Base-by-base conservation (phyloP, 805 yeast genomes). In the Candida corydali region DNA sequence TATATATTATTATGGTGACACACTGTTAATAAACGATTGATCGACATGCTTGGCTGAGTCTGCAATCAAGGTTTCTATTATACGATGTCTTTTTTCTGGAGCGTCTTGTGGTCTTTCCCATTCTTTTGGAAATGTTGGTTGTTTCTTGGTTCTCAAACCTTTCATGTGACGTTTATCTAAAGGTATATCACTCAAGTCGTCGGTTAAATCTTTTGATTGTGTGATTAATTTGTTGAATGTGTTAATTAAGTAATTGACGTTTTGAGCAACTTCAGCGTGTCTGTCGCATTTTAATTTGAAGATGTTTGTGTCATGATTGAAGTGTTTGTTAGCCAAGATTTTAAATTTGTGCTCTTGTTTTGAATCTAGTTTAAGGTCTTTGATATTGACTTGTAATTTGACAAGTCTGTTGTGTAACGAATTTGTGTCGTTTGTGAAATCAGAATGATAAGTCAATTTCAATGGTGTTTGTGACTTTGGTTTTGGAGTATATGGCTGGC, bases 181-280 rank as follows among this genome's bases (percentile, higher is more conserved):
- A 22, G 97, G 96, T 22, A 91, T 65, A 51, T 86, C 95, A 29
- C 71, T 69, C 48, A 86, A 85, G 41, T 74, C 74, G 38, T 82
- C 84, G n/a, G 61, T 50, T 30, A 72, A 53, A 35, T 77, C 82
- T 51, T 78, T 83, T 6, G 95, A 67, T 49, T 80, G 89, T 17
- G 56, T 55, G 19, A 89, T 51, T 34, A 93, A 65, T 38, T 70
- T 70, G 46, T 75, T 73, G 45, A 88, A 66, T 18, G 78, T 69
- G 38, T 78, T 83, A 14, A 81, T 79, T 44, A 86, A 63, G 56
- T 71, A 79, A 45, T 83, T 75, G 34, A 91, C 84, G 61, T 93
- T 93, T 61, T 91, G 97, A 1, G 94, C 76, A 28, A 95, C 82
- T 50, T 86, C 86, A 6, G 77, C 69, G 57, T 73, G 86, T 49